Conservation (phyloP, 371 early-diverging fungal species). For the Mortierella sp. region DNA sequence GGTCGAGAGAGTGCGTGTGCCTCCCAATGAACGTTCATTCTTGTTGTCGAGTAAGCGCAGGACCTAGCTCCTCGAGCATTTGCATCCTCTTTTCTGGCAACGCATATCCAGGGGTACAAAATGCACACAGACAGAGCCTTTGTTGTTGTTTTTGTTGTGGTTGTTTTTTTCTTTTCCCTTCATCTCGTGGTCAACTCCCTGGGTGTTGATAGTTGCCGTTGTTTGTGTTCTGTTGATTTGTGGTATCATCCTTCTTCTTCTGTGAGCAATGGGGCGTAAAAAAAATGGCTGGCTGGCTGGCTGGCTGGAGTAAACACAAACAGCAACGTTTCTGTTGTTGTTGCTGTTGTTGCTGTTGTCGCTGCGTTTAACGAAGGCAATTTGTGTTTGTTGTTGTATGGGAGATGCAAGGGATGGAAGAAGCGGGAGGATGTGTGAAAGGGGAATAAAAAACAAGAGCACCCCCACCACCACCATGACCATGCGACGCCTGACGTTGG, state of each 20-base stretch:
- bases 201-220: background rate
- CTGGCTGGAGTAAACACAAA: background rate
- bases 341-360: background rate
- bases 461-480: background rate
- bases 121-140: background rate
- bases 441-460: background rate
- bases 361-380: background rate
- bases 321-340: background rate
- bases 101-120: background rate
- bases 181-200: background rate
- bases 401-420: constrained; percentile 2
- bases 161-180: background rate
- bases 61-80: background rate
- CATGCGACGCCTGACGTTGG: no score
- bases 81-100: background rate
- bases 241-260: background rate
- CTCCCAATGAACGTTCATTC: background rate
- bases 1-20: background rate
- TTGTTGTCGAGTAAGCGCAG: background rate
- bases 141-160: background rate
- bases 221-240: background rate
- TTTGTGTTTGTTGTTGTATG: background rate
- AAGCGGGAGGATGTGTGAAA: background rate
- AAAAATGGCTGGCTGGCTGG: background rate
- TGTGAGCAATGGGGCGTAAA: constrained; percentile 3